Conservation (phyloP, 768 basidiomycete species). For the Lentinula detonsa region DNA sequence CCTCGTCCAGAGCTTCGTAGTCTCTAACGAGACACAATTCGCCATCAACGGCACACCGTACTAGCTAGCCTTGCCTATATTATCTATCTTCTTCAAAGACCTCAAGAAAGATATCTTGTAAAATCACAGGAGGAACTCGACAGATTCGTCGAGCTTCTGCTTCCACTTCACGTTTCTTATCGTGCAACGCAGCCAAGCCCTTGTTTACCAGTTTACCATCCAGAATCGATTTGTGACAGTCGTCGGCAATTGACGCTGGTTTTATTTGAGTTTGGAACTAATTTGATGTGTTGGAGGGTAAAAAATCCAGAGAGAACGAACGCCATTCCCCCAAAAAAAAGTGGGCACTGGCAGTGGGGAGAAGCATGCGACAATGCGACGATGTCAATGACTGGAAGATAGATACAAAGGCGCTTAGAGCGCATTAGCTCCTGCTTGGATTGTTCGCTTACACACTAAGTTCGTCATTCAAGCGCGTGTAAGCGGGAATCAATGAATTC, state of each 20-base stretch:
- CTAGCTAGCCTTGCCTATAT: constrained; percentile 69
- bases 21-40: constrained; percentile 55
- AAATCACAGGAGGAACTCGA: constrained; percentile 64
- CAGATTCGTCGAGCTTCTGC: constrained; percentile 47
- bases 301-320: no score
- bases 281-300: neutral
- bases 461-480: no score
- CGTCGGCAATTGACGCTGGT: constrained; percentile 38
- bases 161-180: constrained; percentile 43
- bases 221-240: constrained; percentile 51
- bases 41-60: constrained; percentile 66
- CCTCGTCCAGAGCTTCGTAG: constrained; percentile 66
- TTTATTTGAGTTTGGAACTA: constrained; percentile 28
- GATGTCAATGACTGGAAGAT: neutral
- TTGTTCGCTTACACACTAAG: no score
- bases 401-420: neutral
- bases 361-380: neutral
- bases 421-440: neutral
- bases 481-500: no score
- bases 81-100: constrained; percentile 63
- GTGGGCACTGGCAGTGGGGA: no score
- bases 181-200: constrained; percentile 50
- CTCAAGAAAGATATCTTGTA: constrained; percentile 65
- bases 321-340: no score
- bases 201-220: constrained; percentile 46